phyloP scores from a whole-genome alignment of 164 flowering plant species.

The Magnolia kwangsiensis region DNA sequence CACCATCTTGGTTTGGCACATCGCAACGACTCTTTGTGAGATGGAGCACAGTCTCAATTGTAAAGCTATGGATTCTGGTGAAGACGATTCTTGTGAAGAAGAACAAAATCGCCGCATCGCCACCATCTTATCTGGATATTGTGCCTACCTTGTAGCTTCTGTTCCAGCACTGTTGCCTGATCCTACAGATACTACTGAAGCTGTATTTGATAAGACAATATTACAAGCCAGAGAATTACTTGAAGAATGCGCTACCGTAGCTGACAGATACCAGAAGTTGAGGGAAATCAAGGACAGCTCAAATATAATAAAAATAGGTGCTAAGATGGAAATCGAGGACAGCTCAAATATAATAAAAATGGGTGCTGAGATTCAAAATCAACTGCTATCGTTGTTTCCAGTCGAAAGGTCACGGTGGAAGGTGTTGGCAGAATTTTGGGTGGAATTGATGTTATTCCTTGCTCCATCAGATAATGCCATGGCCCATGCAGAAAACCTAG shows the following conservation, averaged over 20 bases:
- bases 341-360: neutral
- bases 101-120: neutral
- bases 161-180: neutral
- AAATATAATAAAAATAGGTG: neutral
- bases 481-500: neutral
- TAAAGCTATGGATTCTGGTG: neutral
- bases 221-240: neutral
- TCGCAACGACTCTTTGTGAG: neutral
- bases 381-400: neutral
- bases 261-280: neutral
- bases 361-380: neutral
- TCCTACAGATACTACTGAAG: neutral
- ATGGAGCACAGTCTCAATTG: neutral
- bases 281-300: neutral
- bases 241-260: neutral
- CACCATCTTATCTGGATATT: neutral
- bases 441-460: neutral
- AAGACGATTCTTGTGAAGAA: neutral
- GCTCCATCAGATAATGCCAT: neutral
- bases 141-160: neutral
- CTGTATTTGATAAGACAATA: neutral
- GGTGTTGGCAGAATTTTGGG: neutral
- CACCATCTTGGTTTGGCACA: neutral
- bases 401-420: neutral
- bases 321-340: neutral